Base-by-base conservation (phyloP, 345 rosid species). In the Eucalyptus pauciflora region DNA sequence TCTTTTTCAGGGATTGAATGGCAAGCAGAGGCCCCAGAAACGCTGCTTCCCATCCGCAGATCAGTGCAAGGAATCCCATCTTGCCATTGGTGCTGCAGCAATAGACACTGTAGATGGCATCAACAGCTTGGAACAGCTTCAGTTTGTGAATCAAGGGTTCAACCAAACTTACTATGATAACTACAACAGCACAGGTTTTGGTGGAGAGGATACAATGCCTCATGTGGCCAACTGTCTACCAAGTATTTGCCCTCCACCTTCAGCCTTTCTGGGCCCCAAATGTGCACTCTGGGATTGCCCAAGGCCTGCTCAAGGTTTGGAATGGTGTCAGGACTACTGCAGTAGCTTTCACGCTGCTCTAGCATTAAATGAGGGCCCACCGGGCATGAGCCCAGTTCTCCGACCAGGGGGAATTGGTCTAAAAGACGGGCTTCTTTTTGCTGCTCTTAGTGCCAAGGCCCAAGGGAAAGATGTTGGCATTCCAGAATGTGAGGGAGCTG, bases 401-500 rank as follows among this genome's bases (percentile, higher is more conserved):
- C 94, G 99, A 87, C 99, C 99, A 7, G 98, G 99, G 87, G 98
- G 99, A 52, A 98, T 97, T 49, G 96, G 96, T 64, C 93, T 98
- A 52, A 98, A 98, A 93, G 99, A 98, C 24, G 95, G 95, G 89
- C 94, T 98, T 86, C 97, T 98, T 56, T 95, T 98, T 91, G 94
- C 98, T 90, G 97, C 99, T 71, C 97, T 98, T 62, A 87, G 94
- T 81, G 95, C 99, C 41, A 98, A 95, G 90, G 97, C 96, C 43
- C 92, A 94, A 92, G 98, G 97, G 86, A 95, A 95, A 93, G 97
- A 94, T 91, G 99, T 96, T 6, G 99, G 99, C 87, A 94, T 98
- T 83, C 99, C 99, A 1, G 99, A 96, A 92, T 98, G 99, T n/a
- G 98, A 96, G 92, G 99, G 99, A 92, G 99, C 99, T 93, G 99